phyloP scores from a whole-genome alignment of 2,329 filamentous ascomycete species.

The Zymoseptoria ardabiliae region DNA sequence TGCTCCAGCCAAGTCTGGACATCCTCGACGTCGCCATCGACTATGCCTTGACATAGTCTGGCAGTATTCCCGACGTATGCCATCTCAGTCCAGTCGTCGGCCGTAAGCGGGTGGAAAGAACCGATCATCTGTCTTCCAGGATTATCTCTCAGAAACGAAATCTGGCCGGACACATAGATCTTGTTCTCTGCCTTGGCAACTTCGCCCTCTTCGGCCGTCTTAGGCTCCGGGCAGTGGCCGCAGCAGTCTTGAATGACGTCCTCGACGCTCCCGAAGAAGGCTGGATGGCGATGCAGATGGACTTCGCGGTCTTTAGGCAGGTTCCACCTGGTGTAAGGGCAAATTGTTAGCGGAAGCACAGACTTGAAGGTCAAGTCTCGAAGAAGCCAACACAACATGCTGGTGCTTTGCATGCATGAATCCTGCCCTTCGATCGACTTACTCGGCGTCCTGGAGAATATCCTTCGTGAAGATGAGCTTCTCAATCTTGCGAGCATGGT shows the following conservation, averaged over 20 bases:
- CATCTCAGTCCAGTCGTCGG: slow-evolving; percentile 86
- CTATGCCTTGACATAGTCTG: slow-evolving; percentile 71
- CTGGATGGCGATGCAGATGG: slow-evolving; percentile 74
- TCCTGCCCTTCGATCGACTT: too few relatives aligned
- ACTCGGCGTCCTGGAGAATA: slow-evolving; percentile 70
- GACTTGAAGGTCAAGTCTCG: too few relatives aligned
- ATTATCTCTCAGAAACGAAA: slow-evolving; percentile 71
- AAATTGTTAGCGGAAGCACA: too few relatives aligned
- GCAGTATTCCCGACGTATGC: slow-evolving; percentile 77
- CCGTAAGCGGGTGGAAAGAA: slow-evolving; percentile 71
- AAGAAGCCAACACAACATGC: too few relatives aligned
- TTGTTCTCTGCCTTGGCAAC: slow-evolving; percentile 64
- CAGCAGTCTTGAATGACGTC: slow-evolving; percentile 78
- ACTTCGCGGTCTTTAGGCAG: slow-evolving; percentile 66
- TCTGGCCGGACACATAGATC: slow-evolving; percentile 65
- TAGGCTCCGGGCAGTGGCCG: slow-evolving; percentile 63
- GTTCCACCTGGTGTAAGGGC: slow-evolving; percentile 52
- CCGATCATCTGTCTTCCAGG: slow-evolving; percentile 69
- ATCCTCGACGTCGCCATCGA: slow-evolving; percentile 62
- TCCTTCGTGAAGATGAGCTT: slow-evolving; percentile 77
- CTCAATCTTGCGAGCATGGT: slow-evolving; percentile 63
- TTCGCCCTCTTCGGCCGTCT: slow-evolving; percentile 64
- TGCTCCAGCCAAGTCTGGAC: slow-evolving; percentile 63
- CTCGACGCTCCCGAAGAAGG: slow-evolving; percentile 70
- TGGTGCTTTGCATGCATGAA: too few relatives aligned